Base-by-base conservation (phyloP, 768 basidiomycete genomes). In the Serendipita sp. region DNA sequence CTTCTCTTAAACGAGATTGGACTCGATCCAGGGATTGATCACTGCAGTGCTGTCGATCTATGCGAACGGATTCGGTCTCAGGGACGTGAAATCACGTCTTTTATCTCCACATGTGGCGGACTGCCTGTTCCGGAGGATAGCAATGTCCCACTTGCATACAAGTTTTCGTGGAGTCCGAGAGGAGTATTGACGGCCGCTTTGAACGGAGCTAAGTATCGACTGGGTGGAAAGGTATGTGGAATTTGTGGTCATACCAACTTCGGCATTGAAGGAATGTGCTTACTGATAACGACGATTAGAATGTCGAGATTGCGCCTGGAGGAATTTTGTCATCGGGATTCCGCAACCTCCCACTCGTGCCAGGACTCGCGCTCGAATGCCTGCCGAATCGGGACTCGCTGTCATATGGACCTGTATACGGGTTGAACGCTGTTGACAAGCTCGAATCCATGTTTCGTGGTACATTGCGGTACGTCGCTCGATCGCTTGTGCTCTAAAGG, bases 91-190 rank as follows among this genome's bases (percentile, higher is more conserved):
- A 76, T 91, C 9, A 69, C 78, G 0, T 85, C 87, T 0, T 96
- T 95, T 71, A 82, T 82, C 1, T 92, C 90, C 0, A 94, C 94
- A 77, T 97, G 94, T 62, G 94, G 94, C 0, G 94, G 94, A 1
- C 76, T 97, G 3, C 94, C 94, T 0, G 84, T 86, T 0, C 89
- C 89, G 0, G 86, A 86, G 45, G 69, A 71, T 33, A 68, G 73
- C 7, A 72, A 76, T 65, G 81, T 86, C 16, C 90, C 91, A 1
- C 74, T 94, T 9, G 79, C 85, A n/a, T 93, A 95, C 69, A 95
- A 93, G 70, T 92, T 92, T 70, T 90, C 90, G 66, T 97, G 94
- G 94, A 88, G 83, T 56, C 92, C 94, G 0, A 78, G 83, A 63
- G 93, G 90, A 3, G 92, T 95, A 5, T 73, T 97, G 42, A 80